phyloP scores from a whole-genome alignment of 1,139 yeast genomes.

The Zygosaccharomyces sapae region DNA sequence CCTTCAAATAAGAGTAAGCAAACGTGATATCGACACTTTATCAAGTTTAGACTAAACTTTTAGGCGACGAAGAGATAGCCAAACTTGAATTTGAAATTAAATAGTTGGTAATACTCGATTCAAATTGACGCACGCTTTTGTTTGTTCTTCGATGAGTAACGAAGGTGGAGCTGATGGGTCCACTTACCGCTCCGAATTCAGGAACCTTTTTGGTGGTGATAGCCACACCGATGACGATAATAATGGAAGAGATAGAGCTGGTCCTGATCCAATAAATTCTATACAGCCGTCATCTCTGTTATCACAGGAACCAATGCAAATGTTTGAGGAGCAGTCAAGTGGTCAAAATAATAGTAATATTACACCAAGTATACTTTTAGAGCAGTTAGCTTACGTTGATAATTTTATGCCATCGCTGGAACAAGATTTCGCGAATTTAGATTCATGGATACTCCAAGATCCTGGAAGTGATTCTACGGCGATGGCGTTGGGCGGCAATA shows the following conservation, averaged over 20 bases:
- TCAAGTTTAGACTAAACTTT: too few species aligned
- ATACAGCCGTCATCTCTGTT: constrained; percentile 13
- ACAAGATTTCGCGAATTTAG: constrained; percentile 31
- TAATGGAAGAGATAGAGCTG: not conserved
- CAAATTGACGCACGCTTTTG: too few species aligned
- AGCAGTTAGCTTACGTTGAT: constrained; percentile 73
- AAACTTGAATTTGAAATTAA: too few species aligned
- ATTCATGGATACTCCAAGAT: constrained; percentile 24
- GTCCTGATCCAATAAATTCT: constrained; percentile 2
- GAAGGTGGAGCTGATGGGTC: constrained; percentile 3
- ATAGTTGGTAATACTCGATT: too few species aligned
- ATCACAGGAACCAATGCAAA: constrained; percentile 5
- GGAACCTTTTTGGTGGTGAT: constrained; percentile 17
- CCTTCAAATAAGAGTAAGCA: not conserved
- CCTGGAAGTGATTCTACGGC: constrained; percentile 1
- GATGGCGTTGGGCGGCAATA: not conserved
- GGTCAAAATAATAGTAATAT: constrained; percentile 25
- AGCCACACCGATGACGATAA: constrained; percentile 3
- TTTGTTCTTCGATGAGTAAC: not conserved
- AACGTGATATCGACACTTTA: constrained; percentile 2
- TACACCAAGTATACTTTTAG: constrained; percentile 65
- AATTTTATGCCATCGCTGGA: constrained; percentile 56
- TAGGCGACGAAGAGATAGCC: too few species aligned
- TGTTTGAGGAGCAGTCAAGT: constrained; percentile 4
- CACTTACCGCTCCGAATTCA: constrained; percentile 16